Percentiles rank a stretch among this genome's conserved stretches.
phyloP scores from a whole-genome alignment of 106 monocot genomes.

The Narthecium ossifragum region DNA sequence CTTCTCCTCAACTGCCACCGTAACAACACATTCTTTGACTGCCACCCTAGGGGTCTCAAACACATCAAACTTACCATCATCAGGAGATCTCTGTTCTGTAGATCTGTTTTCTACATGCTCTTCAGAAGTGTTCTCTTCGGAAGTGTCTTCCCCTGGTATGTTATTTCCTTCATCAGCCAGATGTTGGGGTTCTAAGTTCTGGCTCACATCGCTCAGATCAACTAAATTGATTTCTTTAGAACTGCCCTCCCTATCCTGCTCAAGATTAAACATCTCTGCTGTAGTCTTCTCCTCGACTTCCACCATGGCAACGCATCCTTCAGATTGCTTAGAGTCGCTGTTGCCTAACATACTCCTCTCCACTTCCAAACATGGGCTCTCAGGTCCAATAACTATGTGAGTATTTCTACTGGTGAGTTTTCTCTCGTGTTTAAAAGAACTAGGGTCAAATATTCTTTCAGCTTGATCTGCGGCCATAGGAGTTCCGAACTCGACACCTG shows the following conservation, averaged over 20 bases:
- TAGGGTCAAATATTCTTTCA: constrained; percentile 4
- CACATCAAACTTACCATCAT: too few species aligned
- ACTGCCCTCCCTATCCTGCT: constrained; percentile 3
- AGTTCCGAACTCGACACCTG: constrained; percentile 7
- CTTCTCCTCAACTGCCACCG: constrained; percentile 7
- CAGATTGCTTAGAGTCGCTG: not conserved
- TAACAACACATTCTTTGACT: not conserved
- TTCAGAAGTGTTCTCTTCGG: not conserved
- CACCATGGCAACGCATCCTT: not conserved
- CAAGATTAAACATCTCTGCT: constrained; percentile 6
- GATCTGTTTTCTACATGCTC: not conserved
- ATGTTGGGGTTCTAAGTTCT: constrained; percentile 2
- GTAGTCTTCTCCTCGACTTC: constrained; percentile 7
- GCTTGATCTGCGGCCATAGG: constrained; percentile 3
- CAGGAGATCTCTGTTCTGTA: too few species aligned
- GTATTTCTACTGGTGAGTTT: not conserved
- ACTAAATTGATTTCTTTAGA: too few species aligned
- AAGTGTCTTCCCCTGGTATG: not conserved
- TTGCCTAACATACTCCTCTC: constrained; percentile 2
- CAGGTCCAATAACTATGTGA: constrained; percentile 4
- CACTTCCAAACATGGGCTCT: not conserved
- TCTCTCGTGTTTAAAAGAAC: constrained; percentile 1
- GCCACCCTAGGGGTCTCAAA: not conserved
- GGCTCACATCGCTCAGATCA: not conserved
- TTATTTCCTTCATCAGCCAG: not conserved